Percentiles rank a stretch among this genome's conserved stretches.
Conservation (phyloP, 192 early-diverging fungal species). For the Lunasporangiospora selenospora region DNA sequence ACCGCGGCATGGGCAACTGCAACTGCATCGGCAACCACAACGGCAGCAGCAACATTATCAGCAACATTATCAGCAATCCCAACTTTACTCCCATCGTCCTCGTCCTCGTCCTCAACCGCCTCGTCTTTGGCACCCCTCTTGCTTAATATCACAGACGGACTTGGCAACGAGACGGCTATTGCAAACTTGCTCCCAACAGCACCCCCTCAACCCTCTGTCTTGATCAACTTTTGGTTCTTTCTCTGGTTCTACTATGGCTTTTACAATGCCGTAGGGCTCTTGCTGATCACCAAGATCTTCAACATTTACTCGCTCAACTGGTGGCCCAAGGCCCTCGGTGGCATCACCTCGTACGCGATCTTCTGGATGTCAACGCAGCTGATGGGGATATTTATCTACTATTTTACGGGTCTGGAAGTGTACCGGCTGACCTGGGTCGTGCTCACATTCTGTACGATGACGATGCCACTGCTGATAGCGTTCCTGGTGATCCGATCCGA, state of each 20-base stretch:
- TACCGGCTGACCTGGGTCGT: constrained; percentile 71
- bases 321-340: constrained; percentile 76
- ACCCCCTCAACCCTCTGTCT: constrained; percentile 21
- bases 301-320: constrained; percentile 80
- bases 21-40: not conserved
- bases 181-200: constrained; percentile 58
- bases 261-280: constrained; percentile 76
- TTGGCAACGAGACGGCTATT: constrained; percentile 70
- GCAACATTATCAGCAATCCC: not conserved
- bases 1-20: too few relatives aligned
- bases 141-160: constrained; percentile 64
- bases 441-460: constrained; percentile 75
- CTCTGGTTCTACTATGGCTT: constrained; percentile 78
- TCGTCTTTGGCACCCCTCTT: too few relatives aligned
- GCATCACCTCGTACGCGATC: constrained; percentile 64
- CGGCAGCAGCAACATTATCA: not conserved
- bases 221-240: constrained; percentile 84
- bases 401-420: constrained; percentile 57
- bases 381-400: constrained; percentile 64
- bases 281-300: constrained; percentile 80
- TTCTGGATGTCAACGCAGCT: constrained; percentile 71
- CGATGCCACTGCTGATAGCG: constrained; percentile 71
- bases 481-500: constrained; percentile 61
- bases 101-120: too few relatives aligned
- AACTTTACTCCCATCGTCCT: too few relatives aligned